Evolutionary conservation across 2,329 filamentous ascomycete species (phyloP), one percentile per base, ranked within the genome.

Genomic region (Talaromyces sp.): DNA sequence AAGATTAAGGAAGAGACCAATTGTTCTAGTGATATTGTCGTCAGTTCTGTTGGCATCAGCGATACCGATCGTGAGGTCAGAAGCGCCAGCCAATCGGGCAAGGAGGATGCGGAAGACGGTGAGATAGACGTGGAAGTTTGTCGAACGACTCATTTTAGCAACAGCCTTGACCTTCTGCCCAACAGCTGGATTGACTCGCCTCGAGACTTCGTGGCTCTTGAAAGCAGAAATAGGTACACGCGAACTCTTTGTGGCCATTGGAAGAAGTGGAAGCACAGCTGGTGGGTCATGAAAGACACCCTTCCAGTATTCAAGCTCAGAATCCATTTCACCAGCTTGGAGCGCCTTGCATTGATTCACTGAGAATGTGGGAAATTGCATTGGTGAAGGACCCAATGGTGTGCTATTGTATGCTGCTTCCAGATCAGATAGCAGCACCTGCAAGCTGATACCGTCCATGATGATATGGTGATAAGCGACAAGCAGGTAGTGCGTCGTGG

Each of bases 1-100:
- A 2, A 77, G 30, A 47, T 78, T 75, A 5, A 77, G 46, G 55
- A 72, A 75, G 47, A 70, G 57, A 1, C 76, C 76, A 30, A 78
- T 61, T 20, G 52, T 72, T 2, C 62, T 42, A 6, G 52, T 39
- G 0, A 66, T 33, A 5, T 57, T 49, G 4, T 50, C 39, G 37
- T 75, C 69, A 7, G 40, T 54, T 11, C 77, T 66, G 32, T 64
- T 66, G 0, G 68, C 71, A 52, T 78, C 74, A 1, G 69, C 69
- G n/a, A 78, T 63, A 14, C 75, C 76, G 43, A 78, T 73, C 41
- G 60, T 68, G 9, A 78, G 14, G 16, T 77, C 70, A 1, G 44
- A 27, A 9, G 5, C 51, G 1, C 63, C 60, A 0, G 62, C 20
- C 13, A 69, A 58, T 3, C 64, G 61, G 22, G 51, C 56, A 1